Conservation (phyloP, 1,284 basidiomycete species). For the Ganoderma boninense region DNA sequence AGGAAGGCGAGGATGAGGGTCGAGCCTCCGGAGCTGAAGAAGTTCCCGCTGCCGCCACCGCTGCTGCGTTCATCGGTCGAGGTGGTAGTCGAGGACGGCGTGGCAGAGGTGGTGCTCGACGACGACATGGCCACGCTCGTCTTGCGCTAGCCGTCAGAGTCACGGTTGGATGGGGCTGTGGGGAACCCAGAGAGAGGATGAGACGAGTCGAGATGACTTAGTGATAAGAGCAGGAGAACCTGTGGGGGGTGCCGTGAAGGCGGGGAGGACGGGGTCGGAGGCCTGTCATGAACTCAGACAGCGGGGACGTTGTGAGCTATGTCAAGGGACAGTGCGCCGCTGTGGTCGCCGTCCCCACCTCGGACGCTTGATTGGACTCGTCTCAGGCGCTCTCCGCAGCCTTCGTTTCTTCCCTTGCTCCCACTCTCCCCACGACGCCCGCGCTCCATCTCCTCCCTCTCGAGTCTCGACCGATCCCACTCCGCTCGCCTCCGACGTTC, state of each 20-base stretch:
- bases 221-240: background rate
- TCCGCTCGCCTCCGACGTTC: background rate
- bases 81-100: conserved; percentile 14
- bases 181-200: background rate
- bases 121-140: conserved; percentile 16
- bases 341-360: background rate
- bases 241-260: conserved; percentile 20
- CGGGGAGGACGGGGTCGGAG: background rate
- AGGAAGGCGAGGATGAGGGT: conserved; percentile 42
- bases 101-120: conserved; percentile 11
- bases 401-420: background rate
- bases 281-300: conserved; percentile 8
- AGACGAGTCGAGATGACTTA: background rate
- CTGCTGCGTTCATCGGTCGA: conserved; percentile 3
- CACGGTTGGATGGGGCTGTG: background rate
- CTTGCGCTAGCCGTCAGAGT: background rate
- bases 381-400: background rate
- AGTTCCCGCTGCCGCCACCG: conserved; percentile 6
- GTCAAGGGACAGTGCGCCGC: background rate
- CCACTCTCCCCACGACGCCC: conserved; percentile 2
- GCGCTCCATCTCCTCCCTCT: background rate
- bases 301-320: background rate
- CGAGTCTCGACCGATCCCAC: background rate
- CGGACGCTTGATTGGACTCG: background rate
- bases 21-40: conserved; percentile 36